Evolutionary conservation across 768 basidiomycete species (phyloP).

Genomic region (Tremella fuciformis): DNA sequence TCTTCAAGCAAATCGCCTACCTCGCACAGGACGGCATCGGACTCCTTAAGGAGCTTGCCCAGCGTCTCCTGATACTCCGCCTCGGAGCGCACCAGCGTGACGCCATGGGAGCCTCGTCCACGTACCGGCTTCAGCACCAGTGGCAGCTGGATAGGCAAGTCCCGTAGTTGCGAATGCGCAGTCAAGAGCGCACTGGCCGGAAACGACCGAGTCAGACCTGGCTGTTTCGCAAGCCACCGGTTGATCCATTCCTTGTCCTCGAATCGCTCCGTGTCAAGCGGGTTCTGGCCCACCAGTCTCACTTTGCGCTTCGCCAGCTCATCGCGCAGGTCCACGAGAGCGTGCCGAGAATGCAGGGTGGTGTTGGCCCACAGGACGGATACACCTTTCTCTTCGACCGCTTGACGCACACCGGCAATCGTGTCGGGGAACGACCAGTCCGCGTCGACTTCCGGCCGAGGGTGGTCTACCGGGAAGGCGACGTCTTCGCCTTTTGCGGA

Average conservation of each 20-base stretch:
- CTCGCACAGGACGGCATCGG: slow-evolving; percentile 34
- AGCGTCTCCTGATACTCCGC: slow-evolving; percentile 21
- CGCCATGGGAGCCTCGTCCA: slow-evolving; percentile 47
- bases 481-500: slow-evolving; percentile 17
- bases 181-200: slow-evolving; percentile 5
- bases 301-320: slow-evolving; percentile 19
- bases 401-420: slow-evolving; percentile 25
- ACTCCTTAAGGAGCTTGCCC: slow-evolving; percentile 23
- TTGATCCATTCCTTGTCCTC: slow-evolving; percentile 48
- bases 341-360: slow-evolving; percentile 32
- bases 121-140: slow-evolving; percentile 43
- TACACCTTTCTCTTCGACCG: slow-evolving; percentile 30
- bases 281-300: slow-evolving; percentile 36
- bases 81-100: slow-evolving; percentile 21
- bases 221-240: slow-evolving; percentile 26
- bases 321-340: slow-evolving; percentile 26
- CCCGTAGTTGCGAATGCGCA: slow-evolving; percentile 8
- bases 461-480: slow-evolving; percentile 12
- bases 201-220: slow-evolving; percentile 16
- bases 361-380: slow-evolving; percentile 46
- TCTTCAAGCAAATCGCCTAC: slow-evolving; percentile 9
- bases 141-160: slow-evolving; percentile 22
- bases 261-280: slow-evolving; percentile 27
- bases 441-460: slow-evolving; percentile 19
- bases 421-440: slow-evolving; percentile 47